Evolutionary conservation across 768 basidiomycete species (phyloP), one percentile per base, ranked within the genome.

Genomic region (Hypsizygus marmoreus): DNA sequence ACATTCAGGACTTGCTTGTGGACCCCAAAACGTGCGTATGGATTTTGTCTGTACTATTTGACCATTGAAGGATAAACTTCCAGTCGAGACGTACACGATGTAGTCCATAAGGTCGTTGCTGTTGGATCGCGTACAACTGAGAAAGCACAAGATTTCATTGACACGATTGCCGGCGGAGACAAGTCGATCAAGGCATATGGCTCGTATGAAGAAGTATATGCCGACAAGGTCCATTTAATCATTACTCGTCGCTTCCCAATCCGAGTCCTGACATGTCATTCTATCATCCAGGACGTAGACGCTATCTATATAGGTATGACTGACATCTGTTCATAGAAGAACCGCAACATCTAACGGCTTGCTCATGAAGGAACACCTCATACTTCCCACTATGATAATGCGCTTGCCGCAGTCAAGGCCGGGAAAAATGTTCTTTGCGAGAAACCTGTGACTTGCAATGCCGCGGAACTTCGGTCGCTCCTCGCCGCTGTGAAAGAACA

Each of bases 361-460:
- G 7, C 6, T 28, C 17, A 24, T 12, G 3, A 52, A 84, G 89
- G 88, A 6, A 91, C 91, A 2, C 93, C 93, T 3, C 90, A 95
- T 61, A 87, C 88, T 1, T 73, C 77, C 49, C 93, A 95, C 70
- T 90, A 91, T 62, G 70, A 73, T 49, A 89, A 90, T 58, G 81
- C 90, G 0, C 67, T 84, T 53, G 84, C 80, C 45, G 86, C 88
- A 6, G 80, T 95, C 56, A 77, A 79, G 51, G 86, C 86, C 4
- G 82, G 82, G 46, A 95, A 94, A 65, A 81, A 92, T 62, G 83
- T 95, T 31, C 80, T 95, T 19, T 89, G 89, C 65, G 92, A 95
- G 66, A 95, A 95, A 49, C 89, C 91, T 0, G 85, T 88, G 40
- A 94, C 92, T 1, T 77, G 73, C 50, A 93, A 91, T 58, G 71